Base-by-base conservation (phyloP, 2,329 filamentous ascomycete genomes). In the Xylaria sp. region DNA sequence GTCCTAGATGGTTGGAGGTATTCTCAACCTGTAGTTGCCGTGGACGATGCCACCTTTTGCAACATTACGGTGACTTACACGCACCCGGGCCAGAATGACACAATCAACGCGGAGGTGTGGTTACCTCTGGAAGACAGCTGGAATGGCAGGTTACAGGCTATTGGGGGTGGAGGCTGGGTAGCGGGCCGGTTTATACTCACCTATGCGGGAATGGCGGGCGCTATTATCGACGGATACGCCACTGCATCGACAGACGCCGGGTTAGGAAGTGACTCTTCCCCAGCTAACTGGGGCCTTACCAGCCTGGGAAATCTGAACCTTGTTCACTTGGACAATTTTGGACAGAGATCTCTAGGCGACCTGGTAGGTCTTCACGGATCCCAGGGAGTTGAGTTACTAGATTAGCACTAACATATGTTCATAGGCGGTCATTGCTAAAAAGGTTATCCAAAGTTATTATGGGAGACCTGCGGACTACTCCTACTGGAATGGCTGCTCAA, bases 401-500 rank as follows among this genome's bases (percentile, higher is more conserved):
- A 13, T 35, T 5, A 13, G 15, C 9, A 35, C 9, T 35, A 35
- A 35, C 33, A 11, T 35, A 35, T 13, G 3, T 35, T 13, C 4
- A 11, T 35, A 65, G 64, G 76, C 79, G 0, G 75, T 78, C 1
- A 66, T 78, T 4, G 76, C 76, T 3, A 83, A 83, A 65, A 49
- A 73, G 17, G 65, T 83, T 21, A 74, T 76, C 5, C 64, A 77
- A 15, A 68, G 71, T 4, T 84, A 79, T 69, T 84, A 84, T 61
- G 70, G 73, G 1, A 46, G 35, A 27, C 53, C 53, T 1, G 72
- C 74, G 8, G 69, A 73, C 1, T 81, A 79, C 66, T 78, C 75
- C 17, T 84, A 83, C 67, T 84, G 77, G 63, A 73, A 75, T 25
- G 82, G 82, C 21, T 85, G 83, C 67, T 83, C 80, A 1, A 82